phyloP scores from a whole-genome alignment of 495 filamentous ascomycete genomes.

The Talaromyces liani region DNA sequence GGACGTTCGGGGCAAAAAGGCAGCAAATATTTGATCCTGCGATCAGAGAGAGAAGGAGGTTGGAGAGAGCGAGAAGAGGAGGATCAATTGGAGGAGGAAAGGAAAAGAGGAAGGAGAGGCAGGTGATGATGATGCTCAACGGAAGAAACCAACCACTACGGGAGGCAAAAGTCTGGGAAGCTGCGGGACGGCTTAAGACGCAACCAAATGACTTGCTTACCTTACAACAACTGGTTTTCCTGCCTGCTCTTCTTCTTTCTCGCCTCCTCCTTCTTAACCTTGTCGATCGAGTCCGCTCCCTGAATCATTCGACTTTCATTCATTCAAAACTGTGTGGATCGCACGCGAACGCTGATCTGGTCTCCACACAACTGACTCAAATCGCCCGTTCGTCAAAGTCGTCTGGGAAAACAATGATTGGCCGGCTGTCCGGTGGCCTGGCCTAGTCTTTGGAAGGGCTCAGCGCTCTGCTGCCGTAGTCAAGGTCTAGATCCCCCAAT shows the following conservation, averaged over 20 bases:
- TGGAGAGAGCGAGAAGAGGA: slow-evolving; percentile 13
- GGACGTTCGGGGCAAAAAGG: neutral
- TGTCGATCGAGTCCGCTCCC: neutral
- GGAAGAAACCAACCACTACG: neutral
- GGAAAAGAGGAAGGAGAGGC: slow-evolving; percentile 6
- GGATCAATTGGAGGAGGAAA: slow-evolving; percentile 12
- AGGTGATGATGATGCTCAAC: slow-evolving; percentile 1
- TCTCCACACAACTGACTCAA: neutral
- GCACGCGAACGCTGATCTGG: neutral
- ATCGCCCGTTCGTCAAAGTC: neutral
- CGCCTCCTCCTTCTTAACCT: slow-evolving; percentile 5
- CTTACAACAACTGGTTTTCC: neutral
- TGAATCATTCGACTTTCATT: neutral
- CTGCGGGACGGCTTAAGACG: neutral
- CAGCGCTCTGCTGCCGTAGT: neutral
- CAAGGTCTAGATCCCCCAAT: neutral
- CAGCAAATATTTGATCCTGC: neutral
- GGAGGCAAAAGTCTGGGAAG: slow-evolving; percentile 3
- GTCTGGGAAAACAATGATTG: slow-evolving; percentile 1
- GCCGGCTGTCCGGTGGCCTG: neutral
- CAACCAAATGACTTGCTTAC: neutral
- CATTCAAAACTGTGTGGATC: neutral
- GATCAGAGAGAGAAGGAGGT: neutral
- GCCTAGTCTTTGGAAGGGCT: neutral
- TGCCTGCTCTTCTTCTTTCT: slow-evolving; percentile 7